phyloP scores from a whole-genome alignment of 2,329 filamentous ascomycete genomes.

The Lasiodiplodia citricola region DNA sequence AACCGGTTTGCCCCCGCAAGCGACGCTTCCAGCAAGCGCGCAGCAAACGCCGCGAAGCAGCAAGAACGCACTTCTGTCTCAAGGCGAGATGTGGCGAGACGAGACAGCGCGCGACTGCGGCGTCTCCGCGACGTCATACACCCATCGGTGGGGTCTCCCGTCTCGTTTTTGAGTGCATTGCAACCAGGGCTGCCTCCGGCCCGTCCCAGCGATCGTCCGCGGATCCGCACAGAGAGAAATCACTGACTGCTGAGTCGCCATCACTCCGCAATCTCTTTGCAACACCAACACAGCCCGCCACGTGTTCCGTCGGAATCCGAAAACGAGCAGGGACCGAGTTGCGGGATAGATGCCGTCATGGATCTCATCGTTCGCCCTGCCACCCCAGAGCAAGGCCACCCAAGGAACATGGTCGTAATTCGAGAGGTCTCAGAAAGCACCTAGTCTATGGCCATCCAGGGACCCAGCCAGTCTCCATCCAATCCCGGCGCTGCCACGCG shows the following conservation, averaged over 20 bases:
- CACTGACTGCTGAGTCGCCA: neutral
- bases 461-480: neutral
- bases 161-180: neutral
- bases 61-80: neutral
- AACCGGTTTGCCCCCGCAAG: constrained; percentile 8
- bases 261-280: neutral
- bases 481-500: neutral
- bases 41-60: neutral
- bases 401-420: neutral
- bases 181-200: constrained; percentile 15
- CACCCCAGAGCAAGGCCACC: neutral
- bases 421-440: neutral
- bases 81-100: neutral
- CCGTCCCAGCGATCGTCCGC: constrained; percentile 21
- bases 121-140: constrained; percentile 8
- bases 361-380: neutral
- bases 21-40: neutral
- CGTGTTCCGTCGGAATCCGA: neutral
- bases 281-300: neutral
- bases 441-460: neutral
- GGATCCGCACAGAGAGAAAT: constrained; percentile 10
- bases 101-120: neutral
- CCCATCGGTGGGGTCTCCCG: neutral
- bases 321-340: neutral
- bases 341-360: constrained; percentile 1